Evolutionary conservation across 1,284 basidiomycete genomes (phyloP), one percentile per base, ranked within the genome.

Genomic region (Apiotrichum porosum): DNA sequence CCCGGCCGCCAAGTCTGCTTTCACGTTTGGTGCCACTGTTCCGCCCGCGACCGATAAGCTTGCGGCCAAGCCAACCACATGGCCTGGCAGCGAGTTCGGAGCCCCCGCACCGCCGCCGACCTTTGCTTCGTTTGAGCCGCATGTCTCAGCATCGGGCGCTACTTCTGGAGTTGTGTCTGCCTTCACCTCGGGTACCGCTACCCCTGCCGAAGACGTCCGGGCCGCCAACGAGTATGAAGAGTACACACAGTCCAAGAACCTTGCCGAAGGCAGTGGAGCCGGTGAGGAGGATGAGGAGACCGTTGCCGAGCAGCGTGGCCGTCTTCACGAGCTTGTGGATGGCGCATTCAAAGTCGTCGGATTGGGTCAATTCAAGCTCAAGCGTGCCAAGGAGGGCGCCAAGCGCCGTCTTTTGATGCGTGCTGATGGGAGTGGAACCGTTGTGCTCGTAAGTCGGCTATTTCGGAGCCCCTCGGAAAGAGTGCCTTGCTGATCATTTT

Each of bases 261-360:
- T 68, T 9, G 67, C 66, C 3, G 60, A 62, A 23, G 54, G 49
- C 2, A 56, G 52, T 6, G 73, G 72, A 8, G 64, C 61, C 6
- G 74, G 74, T 15, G 88, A 91, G 72, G 85, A 92, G 67, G 78
- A 84, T 36, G 88, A 92, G 66, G 82, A 83, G 47, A 88, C 85
- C 3, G 73, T 77, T 17, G 76, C 83, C 65, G 76, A 79, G 42
- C 74, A 80, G 44, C 80, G 79, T 60, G 76, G 80, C 40, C 87
- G 85, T 65, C 80, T 85, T 33, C 84, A 76, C 61, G 80, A 77
- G 61, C 67, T 88, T 62, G 76, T 67, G 21, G 61, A 56, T 23
- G 77, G 77, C 30, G 78, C 54, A 40, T 62, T 58, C 38, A 54
- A 78, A 40, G 65, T 68, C 35, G 49, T 52, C 33, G 68, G 68